Evolutionary conservation across 345 rosid genomes (phyloP).

Genomic region (Salix exigua): DNA sequence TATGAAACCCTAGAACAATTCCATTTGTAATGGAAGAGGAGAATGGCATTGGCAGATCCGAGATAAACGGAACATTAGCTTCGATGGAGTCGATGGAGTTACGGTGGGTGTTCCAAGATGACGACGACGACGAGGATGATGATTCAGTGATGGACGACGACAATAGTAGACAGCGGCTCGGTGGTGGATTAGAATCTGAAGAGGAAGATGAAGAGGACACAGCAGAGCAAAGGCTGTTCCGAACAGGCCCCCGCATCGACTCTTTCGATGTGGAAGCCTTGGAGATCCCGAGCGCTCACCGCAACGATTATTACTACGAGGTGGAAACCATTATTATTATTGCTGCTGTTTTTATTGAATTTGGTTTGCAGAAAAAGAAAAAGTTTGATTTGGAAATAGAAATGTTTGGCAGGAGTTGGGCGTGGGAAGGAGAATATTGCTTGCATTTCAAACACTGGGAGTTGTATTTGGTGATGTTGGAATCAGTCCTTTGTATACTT

Average conservation of each 20-base stretch:
- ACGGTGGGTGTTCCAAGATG: slow-evolving; percentile 91
- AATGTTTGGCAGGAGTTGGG: slow-evolving; percentile 60
- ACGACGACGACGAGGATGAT: slow-evolving; percentile 40
- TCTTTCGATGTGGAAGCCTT: slow-evolving; percentile 97
- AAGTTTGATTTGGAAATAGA: background rate
- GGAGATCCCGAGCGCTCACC: slow-evolving; percentile 78
- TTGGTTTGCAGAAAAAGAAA: background rate
- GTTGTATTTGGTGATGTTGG: slow-evolving; percentile 99
- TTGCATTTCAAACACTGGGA: slow-evolving; percentile 91
- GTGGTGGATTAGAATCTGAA: slow-evolving; percentile 59
- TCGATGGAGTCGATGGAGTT: slow-evolving; percentile 85
- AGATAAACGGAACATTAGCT: slow-evolving; percentile 41
- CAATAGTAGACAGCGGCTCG: slow-evolving; percentile 7
- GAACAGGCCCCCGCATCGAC: slow-evolving; percentile 82
- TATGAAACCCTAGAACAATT: background rate
- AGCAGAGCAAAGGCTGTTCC: slow-evolving; percentile 72
- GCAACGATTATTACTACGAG: slow-evolving; percentile 54
- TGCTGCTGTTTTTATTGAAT: background rate
- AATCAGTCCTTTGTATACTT: slow-evolving; percentile 92
- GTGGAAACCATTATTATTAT: background rate
- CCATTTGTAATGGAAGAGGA: slow-evolving; percentile 53
- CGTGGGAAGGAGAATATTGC: slow-evolving; percentile 66
- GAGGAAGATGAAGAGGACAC: slow-evolving; percentile 68
- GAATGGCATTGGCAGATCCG: slow-evolving; percentile 44
- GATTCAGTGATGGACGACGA: slow-evolving; percentile 58